Evolutionary conservation across 371 early-diverging fungal genomes (phyloP), one percentile per base, ranked within the genome.

Genomic region (Cladochytrium tenue): DNA sequence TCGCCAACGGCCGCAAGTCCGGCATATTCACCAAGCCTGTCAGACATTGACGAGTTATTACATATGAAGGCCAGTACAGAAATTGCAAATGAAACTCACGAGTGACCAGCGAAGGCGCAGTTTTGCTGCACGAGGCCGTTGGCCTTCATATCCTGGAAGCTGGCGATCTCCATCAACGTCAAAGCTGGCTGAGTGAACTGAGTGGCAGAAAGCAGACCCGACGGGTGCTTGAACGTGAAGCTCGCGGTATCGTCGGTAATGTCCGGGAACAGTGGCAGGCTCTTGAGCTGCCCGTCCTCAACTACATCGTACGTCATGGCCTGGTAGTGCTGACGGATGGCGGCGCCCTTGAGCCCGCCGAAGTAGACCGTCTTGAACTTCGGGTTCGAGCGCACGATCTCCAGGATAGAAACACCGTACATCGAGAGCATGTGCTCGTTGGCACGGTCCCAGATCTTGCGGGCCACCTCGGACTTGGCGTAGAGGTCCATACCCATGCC

Each of bases 401-500:
- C 91, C 50, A 97, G 65, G 71, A 97, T 91, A 52, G 95, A 94
- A 75, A 97, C 93, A 56, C 85, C 96, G 78, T 94, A 97, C 67
- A 88, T 89, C 67, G 82, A 80, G 76, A 92, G 82, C 83, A 95
- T 92, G 76, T 94, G 93, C 52, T 71, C 68, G 71, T 97, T 96
- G 57, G 97, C 96, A 62, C 89, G 85, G 72, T 97, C 94, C 97
- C 97, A 97, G 64, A 95, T 88, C 25, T 83, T 85, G 69, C 88
- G 87, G 51, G 97, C 96, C 62, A 93, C 88, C 59, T 87, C 81
- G 15, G 95, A 95, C 59, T 84, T 80, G 28, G 83, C 84, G 71
- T 96, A 97, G 56, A 97, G 83, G 32, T 89, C 90, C 96, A 96
- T 96, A 76, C 97, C 97, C 97, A 97, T 97, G 63, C 94, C 95